Percentiles rank a stretch among this genome's conserved stretches.
These are phyloP conservation scores for Trichophyton equinum DNA, from an alignment of 2,329 filamentous ascomycete species.

Conservation along the genomic window DNA sequence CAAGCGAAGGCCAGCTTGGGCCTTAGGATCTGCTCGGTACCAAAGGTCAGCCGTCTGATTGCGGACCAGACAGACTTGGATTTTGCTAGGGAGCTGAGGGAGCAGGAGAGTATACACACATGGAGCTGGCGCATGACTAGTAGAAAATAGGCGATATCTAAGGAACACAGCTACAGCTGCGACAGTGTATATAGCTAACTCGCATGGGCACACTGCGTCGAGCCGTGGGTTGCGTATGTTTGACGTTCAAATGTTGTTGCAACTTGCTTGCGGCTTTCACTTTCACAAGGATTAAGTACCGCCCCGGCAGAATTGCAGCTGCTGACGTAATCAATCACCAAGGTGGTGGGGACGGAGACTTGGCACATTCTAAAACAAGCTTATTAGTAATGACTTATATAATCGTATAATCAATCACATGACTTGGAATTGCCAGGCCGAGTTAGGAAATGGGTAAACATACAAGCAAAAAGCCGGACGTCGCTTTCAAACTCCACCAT, in stretches of 20 bases:
- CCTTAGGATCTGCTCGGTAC: slow-evolving; percentile 5
- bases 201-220: slow-evolving; percentile 9
- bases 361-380: not conserved
- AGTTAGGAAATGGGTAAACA: slow-evolving; percentile 2
- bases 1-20: slow-evolving; percentile 14
- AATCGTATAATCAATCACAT: not conserved
- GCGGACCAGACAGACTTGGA: not conserved
- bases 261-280: not conserved
- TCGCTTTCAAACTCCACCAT: not conserved
- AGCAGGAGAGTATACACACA: slow-evolving; percentile 2
- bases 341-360: not conserved
- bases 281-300: not conserved
- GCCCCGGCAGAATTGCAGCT: not conserved
- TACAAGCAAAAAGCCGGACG: not conserved
- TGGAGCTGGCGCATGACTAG: slow-evolving; percentile 11
- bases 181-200: slow-evolving; percentile 3
- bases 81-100: not conserved
- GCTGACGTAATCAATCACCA: not conserved
- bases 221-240: not conserved
- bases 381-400: not conserved
- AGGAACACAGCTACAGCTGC: slow-evolving; percentile 12
- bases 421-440: not conserved
- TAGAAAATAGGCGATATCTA: not conserved
- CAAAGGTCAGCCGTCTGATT: not conserved
- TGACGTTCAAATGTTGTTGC: not conserved